Evolutionary conservation across 805 yeast species (phyloP).

Genomic region (Jamesozyma spencerorum): DNA sequence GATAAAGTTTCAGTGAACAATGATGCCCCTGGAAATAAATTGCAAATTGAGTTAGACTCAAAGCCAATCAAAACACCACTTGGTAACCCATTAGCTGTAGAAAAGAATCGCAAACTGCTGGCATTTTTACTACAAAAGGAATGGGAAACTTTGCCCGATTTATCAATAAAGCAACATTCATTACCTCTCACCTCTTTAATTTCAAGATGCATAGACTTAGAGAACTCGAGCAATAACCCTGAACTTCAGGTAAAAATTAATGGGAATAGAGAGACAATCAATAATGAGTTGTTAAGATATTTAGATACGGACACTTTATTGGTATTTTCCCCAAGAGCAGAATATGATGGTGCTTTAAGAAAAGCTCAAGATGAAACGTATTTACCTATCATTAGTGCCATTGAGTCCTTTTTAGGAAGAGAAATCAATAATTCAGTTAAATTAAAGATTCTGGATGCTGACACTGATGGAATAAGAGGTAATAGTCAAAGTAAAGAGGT

Average conservation of each 20-base stretch:
- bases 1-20: slow-evolving; percentile 44
- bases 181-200: slow-evolving; percentile 83
- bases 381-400: slow-evolving; percentile 60
- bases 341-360: slow-evolving; percentile 77
- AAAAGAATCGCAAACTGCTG: slow-evolving; percentile 46
- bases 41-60: slow-evolving; percentile 57
- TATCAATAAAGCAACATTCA: slow-evolving; percentile 54
- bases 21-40: slow-evolving; percentile 29
- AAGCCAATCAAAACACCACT: slow-evolving; percentile 77
- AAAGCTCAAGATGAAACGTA: slow-evolving; percentile 70
- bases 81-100: slow-evolving; percentile 62
- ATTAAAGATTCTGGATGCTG: slow-evolving; percentile 66
- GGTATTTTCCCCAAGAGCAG: slow-evolving; percentile 70
- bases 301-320: slow-evolving; percentile 90
- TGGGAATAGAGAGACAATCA: slow-evolving; percentile 43
- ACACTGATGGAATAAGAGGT: slow-evolving; percentile 71
- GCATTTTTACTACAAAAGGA: slow-evolving; percentile 78
- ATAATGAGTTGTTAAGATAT: slow-evolving; percentile 59
- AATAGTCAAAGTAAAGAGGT: slow-evolving; percentile 59
- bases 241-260: slow-evolving; percentile 51
- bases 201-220: slow-evolving; percentile 77
- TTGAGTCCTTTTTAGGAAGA: slow-evolving; percentile 48
- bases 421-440: slow-evolving; percentile 26
- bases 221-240: slow-evolving; percentile 31
- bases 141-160: slow-evolving; percentile 67